Base-by-base conservation (phyloP, 805 yeast species). In the Cyberlindnera mrakii region DNA sequence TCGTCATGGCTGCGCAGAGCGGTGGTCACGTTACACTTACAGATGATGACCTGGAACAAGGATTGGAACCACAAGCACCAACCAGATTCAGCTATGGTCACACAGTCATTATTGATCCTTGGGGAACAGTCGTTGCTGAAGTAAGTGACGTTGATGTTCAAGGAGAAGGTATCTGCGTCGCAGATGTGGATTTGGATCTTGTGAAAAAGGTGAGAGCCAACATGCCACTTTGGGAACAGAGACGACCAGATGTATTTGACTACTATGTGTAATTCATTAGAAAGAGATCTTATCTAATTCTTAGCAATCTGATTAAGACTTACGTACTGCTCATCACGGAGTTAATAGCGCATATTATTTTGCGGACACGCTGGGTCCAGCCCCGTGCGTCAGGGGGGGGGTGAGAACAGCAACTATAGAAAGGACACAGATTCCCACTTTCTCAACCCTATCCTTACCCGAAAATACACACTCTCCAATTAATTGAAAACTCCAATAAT, bases 1-100 rank as follows among this genome's bases (percentile, higher is more conserved):
- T 90, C 6, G 68, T 91, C 4, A 77, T 89, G 84, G 90, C 97
- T 2, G 95, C 93, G 0, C 96, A 88, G 58, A 77, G 80, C 43
- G 97, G 97, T 9, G 57, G 55, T 6, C 60, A 56, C 39, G 78
- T 80, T 45, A 70, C 77, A 0, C 56, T 59, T 30, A 68, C 72
- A 0, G 76, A 68, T 18, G 66, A 61, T 15, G 59, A 55, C 23
- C 35, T 55, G 8, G 48, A 43, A 3, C 41, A 42, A 8, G 67
- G 64, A 15, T 51, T 51, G 9, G 54, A 51, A 16, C 18, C 50
- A 14, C 47, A 50, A 20, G 50, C 55, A 6, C 48, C 55, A 3
- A 42, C 54, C 8, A 68, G 98, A 44, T 73, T 77, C 44, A 85
- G 96, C 48, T 91, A 80, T 65, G 99, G 99, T 1, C 91, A 88